Percentiles rank a stretch among this genome's conserved stretches.
These are phyloP conservation scores for Melastoma malabathricum DNA, from an alignment of 345 rosid species.

Conservation along the genomic window DNA sequence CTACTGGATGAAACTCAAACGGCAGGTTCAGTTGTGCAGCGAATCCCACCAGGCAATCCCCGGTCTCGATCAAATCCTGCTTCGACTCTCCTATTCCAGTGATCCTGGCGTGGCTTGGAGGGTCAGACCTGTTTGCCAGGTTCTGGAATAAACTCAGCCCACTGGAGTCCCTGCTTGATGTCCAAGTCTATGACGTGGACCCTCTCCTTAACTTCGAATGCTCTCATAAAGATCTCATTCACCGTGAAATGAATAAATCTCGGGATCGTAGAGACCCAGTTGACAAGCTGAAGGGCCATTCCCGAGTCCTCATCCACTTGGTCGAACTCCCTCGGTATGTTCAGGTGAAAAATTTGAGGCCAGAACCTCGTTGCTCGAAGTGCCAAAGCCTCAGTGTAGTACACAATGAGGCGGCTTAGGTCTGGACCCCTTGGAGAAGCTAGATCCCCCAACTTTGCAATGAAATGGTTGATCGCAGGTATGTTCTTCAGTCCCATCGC, in stretches of 20 bases:
- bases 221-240: conserved; percentile 84
- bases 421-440: conserved; percentile 74
- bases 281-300: conserved; percentile 63
- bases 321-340: conserved; percentile 67
- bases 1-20: conserved; percentile 92
- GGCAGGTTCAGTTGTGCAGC: conserved; percentile 72
- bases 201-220: conserved; percentile 85
- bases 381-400: conserved; percentile 79
- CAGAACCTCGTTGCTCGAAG: conserved; percentile 70
- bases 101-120: conserved; percentile 75
- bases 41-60: conserved; percentile 69
- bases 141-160: conserved; percentile 97
- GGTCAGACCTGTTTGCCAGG: conserved; percentile 61
- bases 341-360: conserved; percentile 81
- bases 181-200: conserved; percentile 89
- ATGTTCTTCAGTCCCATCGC: conserved; percentile 66
- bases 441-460: conserved; percentile 62
- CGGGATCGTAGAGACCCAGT: conserved; percentile 82
- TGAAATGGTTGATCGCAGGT: conserved; percentile 45
- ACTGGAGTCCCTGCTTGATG: conserved; percentile 95
- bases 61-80: conserved; percentile 79
- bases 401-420: conserved; percentile 58
- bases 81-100: conserved; percentile 92
- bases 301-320: conserved; percentile 62
- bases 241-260: conserved; percentile 87